phyloP scores from a whole-genome alignment of 306 rosid species.

The Cicer cuneatum region DNA sequence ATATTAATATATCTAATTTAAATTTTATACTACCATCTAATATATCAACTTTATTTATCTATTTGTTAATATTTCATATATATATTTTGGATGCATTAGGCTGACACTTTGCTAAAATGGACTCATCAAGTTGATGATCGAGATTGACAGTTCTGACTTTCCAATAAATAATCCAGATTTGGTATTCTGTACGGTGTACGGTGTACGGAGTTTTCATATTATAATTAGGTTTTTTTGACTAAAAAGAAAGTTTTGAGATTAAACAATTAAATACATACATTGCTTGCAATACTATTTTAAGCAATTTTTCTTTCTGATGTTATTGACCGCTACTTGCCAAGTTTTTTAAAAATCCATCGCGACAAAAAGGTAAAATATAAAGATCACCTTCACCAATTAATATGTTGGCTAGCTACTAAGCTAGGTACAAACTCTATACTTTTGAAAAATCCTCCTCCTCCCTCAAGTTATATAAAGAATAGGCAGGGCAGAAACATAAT shows the following conservation, averaged over 20 bases:
- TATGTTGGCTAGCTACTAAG: too few relatives aligned
- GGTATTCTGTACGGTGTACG: conserved; percentile 42
- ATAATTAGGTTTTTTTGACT: too few relatives aligned
- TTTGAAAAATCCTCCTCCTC: background rate
- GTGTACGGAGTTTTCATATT: conserved; percentile 40
- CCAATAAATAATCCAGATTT: conserved; percentile 10
- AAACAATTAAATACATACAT: conserved; percentile 10
- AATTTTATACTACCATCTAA: too few relatives aligned
- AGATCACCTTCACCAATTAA: background rate
- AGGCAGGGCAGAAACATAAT: background rate
- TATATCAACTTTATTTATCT: too few relatives aligned
- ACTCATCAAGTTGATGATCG: background rate
- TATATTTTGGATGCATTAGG: background rate
- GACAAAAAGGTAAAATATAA: background rate
- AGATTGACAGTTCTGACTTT: background rate
- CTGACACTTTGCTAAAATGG: background rate
- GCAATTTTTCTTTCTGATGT: background rate
- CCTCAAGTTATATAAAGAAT: background rate
- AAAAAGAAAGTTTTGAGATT: background rate
- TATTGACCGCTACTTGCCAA: background rate
- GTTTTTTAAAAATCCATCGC: too few relatives aligned
- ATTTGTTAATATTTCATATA: too few relatives aligned
- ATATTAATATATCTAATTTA: too few relatives aligned
- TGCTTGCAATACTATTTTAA: conserved; percentile 25
- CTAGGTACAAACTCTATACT: too few relatives aligned